A percentile compares a stretch with the other conserved stretches of the same genome.
Evolutionary conservation across 2,329 filamentous ascomycete species (phyloP).

Genomic region (Lasiodiplodia gonubiensis): DNA sequence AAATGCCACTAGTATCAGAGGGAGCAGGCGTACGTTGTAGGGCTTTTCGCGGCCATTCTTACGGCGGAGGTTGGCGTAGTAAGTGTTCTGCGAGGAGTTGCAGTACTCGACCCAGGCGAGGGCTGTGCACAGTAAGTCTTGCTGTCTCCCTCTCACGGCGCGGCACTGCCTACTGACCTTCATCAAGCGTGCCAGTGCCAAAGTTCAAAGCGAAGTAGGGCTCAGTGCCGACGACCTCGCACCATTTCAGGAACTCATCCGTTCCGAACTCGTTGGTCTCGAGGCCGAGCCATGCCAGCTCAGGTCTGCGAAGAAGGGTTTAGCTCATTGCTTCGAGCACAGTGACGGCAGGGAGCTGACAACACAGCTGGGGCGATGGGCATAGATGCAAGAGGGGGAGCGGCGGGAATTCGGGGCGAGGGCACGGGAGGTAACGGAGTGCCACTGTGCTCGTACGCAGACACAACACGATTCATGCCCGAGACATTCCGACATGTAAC

Average conservation of each 20-base stretch:
- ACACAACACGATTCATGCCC: neutral
- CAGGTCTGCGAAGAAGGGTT: constrained; percentile 57
- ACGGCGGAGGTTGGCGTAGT: constrained; percentile 81
- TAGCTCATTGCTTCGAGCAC: constrained; percentile 18
- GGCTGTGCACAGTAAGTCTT: constrained; percentile 57
- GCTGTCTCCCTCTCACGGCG: constrained; percentile 50
- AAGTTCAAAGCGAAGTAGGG: constrained; percentile 83
- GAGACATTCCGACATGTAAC: neutral
- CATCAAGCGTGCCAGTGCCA: constrained; percentile 67
- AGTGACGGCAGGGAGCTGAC: neutral
- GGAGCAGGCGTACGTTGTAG: constrained; percentile 63
- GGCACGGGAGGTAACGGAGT: neutral
- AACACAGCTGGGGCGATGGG: neutral
- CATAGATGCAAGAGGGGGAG: neutral
- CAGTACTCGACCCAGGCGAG: constrained; percentile 87
- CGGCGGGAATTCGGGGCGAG: no score
- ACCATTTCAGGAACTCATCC: constrained; percentile 86
- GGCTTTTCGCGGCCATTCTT: constrained; percentile 77
- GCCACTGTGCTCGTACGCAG: neutral
- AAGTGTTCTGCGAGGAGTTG: constrained; percentile 75
- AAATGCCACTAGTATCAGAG: neutral
- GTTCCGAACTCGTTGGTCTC: constrained; percentile 84
- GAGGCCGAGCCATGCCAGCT: constrained; percentile 78
- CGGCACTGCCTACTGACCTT: constrained; percentile 17
- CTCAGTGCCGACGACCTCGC: constrained; percentile 72